These are phyloP conservation scores for Epichloe sylvatica DNA, from an alignment of 2,329 filamentous ascomycete genomes.

Conservation along the genomic window DNA sequence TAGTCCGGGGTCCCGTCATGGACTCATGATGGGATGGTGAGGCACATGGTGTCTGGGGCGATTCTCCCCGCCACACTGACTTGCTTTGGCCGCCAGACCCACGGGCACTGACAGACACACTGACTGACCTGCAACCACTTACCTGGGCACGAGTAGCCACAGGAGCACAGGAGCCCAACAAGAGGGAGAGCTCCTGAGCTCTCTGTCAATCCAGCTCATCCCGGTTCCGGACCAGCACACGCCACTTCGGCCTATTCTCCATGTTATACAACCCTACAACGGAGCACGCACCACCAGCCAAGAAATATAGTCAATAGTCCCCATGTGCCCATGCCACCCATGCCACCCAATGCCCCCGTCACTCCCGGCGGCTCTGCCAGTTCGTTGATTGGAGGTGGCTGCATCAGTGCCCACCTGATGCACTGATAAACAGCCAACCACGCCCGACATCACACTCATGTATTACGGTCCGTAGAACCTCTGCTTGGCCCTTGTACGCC, in stretches of 20 bases:
- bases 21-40: not conserved
- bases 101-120: not conserved
- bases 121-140: not conserved
- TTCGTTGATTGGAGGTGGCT: slow-evolving; percentile 3
- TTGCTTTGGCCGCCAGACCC: not conserved
- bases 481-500: not conserved
- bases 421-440: not conserved
- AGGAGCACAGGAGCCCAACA: too few species aligned
- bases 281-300: not conserved
- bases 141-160: too few species aligned
- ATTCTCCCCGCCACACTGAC: not conserved
- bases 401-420: not conserved
- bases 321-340: not conserved
- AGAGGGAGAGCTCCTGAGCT: too few species aligned
- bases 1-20: not conserved
- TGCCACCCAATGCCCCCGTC: not conserved
- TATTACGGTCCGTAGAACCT: not conserved
- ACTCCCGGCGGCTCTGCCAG: slow-evolving; percentile 2
- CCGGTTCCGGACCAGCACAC: not conserved
- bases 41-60: slow-evolving; percentile 3
- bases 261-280: not conserved
- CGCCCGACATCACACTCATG: not conserved
- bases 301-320: too few species aligned
- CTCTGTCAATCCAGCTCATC: not conserved
- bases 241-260: too few species aligned